Evolutionary conservation across 345 rosid species (phyloP).

Genomic region (Mallotus nudiflorus): DNA sequence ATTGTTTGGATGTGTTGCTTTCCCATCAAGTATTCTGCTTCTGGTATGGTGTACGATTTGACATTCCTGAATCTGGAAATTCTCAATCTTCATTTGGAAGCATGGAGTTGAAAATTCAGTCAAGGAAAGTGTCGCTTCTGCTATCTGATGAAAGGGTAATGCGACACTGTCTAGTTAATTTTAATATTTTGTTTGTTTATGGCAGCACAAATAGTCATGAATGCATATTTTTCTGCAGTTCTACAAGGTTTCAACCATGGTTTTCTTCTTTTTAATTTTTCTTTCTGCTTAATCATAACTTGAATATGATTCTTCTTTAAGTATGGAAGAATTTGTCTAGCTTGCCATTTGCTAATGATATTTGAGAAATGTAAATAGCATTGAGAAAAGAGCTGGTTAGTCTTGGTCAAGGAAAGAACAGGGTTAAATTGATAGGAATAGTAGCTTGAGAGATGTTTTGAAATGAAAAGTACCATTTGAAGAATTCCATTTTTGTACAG

Average conservation of each 20-base stretch:
- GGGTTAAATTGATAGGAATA: not conserved
- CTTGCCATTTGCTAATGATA: not conserved
- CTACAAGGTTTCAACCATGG: constrained; percentile 2
- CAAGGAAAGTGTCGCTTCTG: constrained; percentile 63
- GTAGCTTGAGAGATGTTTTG: not conserved
- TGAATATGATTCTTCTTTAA: not conserved
- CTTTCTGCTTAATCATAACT: not conserved
- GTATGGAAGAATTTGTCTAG: not conserved
- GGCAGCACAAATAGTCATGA: constrained; percentile 8
- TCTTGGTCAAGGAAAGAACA: not conserved
- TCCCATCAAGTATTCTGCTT: constrained; percentile 71
- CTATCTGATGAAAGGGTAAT: constrained; percentile 89
- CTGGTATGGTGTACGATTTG: constrained; percentile 53
- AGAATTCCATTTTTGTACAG: not conserved
- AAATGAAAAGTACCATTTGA: not conserved
- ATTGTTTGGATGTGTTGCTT: constrained; percentile 58
- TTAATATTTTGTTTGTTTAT: constrained; percentile 4
- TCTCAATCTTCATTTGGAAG: constrained; percentile 45
- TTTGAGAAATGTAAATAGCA: not conserved
- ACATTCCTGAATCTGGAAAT: constrained; percentile 50
- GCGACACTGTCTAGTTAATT: constrained; percentile 12
- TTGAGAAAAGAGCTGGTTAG: not conserved
- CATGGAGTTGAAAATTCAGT: constrained; percentile 46
- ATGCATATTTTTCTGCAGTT: constrained; percentile 1
- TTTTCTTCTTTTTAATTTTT: not conserved